Percentiles rank a stretch among this genome's conserved stretches.
phyloP scores from a whole-genome alignment of 1,139 yeast genomes.

The Candida tropicalis region DNA sequence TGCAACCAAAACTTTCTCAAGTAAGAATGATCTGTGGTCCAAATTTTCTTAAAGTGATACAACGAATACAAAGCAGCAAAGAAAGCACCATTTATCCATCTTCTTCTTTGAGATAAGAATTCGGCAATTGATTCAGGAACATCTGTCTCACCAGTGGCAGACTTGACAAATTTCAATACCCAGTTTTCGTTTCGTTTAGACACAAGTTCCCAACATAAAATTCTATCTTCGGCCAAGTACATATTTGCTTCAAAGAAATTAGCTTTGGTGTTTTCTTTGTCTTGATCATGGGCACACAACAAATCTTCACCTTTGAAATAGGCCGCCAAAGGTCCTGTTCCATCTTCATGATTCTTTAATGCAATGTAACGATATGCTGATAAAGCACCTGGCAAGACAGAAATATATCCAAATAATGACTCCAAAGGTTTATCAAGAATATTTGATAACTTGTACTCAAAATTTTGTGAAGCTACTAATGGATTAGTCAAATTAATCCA shows the following conservation, averaged over 20 bases:
- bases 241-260: constrained; percentile 94
- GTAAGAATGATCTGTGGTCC: constrained; percentile 83
- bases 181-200: constrained; percentile 86
- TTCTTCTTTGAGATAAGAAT: constrained; percentile 90
- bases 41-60: constrained; percentile 73
- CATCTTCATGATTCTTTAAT: constrained; percentile 78
- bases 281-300: constrained; percentile 31
- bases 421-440: constrained; percentile 94
- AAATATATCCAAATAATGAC: constrained; percentile 88
- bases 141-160: constrained; percentile 96
- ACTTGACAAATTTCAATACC: constrained; percentile 90
- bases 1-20: constrained; percentile 78
- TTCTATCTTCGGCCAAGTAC: constrained; percentile 97
- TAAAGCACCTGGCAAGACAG: constrained; percentile 94
- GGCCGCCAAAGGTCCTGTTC: constrained; percentile 87
- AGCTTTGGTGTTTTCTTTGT: constrained; percentile 40
- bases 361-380: constrained; percentile 95
- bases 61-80: constrained; percentile 94
- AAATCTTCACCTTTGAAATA: constrained; percentile 89
- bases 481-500: constrained; percentile 85
- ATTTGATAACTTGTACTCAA: constrained; percentile 95
- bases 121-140: constrained; percentile 92
- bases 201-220: constrained; percentile 94
- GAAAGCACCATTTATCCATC: constrained; percentile 98
- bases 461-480: constrained; percentile 92